Percentiles rank a stretch among this genome's conserved stretches.
Evolutionary conservation across 345 rosid species (phyloP).

Genomic region (Acer yangbiense): DNA sequence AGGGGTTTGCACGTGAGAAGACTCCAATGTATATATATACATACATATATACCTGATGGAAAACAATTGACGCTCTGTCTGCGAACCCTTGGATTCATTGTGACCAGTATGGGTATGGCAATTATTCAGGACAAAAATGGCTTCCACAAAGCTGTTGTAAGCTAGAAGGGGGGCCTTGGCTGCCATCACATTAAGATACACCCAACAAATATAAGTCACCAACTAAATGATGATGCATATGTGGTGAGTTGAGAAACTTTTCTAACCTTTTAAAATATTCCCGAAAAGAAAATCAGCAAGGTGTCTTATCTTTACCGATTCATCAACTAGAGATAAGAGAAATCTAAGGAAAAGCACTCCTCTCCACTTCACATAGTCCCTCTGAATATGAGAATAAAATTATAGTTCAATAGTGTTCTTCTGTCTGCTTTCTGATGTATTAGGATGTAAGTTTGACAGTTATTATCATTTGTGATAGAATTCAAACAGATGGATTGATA

Average conservation of each 20-base stretch:
- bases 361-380: slow-evolving; percentile 99
- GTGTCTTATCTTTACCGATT: slow-evolving; percentile 83
- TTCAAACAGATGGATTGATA: slow-evolving; percentile 25
- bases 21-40: no score
- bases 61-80: slow-evolving; percentile 55
- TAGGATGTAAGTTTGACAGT: neutral
- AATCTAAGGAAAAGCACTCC: slow-evolving; percentile 86
- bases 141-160: slow-evolving; percentile 96
- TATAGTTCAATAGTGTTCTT: neutral
- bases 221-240: slow-evolving; percentile 8
- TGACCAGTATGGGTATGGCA: slow-evolving; percentile 65
- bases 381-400: slow-evolving; percentile 43
- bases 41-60: slow-evolving; percentile 56
- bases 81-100: slow-evolving; percentile 52
- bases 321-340: slow-evolving; percentile 88
- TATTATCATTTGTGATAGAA: slow-evolving; percentile 14
- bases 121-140: slow-evolving; percentile 84
- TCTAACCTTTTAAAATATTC: slow-evolving; percentile 78
- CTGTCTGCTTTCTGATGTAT: slow-evolving; percentile 1
- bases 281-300: slow-evolving; percentile 92
- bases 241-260: slow-evolving; percentile 16
- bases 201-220: slow-evolving; percentile 10
- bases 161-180: slow-evolving; percentile 96
- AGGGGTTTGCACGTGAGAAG: no score
- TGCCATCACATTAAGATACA: slow-evolving; percentile 33